Evolutionary conservation across 1,139 yeast species (phyloP).

Genomic region (Protomyces pachydermus): DNA sequence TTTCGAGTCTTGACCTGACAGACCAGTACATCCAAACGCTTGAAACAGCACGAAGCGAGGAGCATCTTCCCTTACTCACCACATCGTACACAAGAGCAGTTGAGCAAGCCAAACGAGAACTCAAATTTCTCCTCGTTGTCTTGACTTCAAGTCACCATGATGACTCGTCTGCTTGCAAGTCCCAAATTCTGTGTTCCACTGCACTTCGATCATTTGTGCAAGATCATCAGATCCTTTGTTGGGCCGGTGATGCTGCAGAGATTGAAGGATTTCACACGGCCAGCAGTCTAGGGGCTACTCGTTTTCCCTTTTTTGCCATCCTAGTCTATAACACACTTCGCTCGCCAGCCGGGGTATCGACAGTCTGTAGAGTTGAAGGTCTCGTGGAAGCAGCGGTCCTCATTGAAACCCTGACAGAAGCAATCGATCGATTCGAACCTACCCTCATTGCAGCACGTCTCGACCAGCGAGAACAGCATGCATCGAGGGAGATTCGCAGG

Average conservation of each 20-base stretch:
- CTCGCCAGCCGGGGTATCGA: constrained; percentile 46
- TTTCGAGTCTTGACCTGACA: not conserved
- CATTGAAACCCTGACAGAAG: constrained; percentile 37
- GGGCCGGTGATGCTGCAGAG: constrained; percentile 84
- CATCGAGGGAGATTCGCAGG: constrained; percentile 56
- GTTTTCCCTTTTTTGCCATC: constrained; percentile 76
- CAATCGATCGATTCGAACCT: constrained; percentile 34
- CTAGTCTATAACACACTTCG: constrained; percentile 47
- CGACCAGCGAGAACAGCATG: constrained; percentile 59
- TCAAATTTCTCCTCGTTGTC: constrained; percentile 66
- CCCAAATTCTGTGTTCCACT: constrained; percentile 50
- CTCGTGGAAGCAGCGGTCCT: constrained; percentile 37
- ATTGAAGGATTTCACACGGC: constrained; percentile 85
- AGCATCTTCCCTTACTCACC: constrained; percentile 44
- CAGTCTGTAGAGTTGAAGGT: constrained; percentile 68
- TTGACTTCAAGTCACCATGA: constrained; percentile 72
- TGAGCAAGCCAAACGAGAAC: constrained; percentile 47
- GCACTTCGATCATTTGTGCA: constrained; percentile 41
- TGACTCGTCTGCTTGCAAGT: constrained; percentile 55
- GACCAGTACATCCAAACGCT: constrained; percentile 1
- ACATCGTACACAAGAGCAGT: constrained; percentile 39
- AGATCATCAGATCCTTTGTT: constrained; percentile 54
- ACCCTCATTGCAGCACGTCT: constrained; percentile 44
- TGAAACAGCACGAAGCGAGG: constrained; percentile 13
- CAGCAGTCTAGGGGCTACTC: constrained; percentile 64